Base-by-base conservation (phyloP, 2,329 filamentous ascomycete species). In the Hypocreales sp. region DNA sequence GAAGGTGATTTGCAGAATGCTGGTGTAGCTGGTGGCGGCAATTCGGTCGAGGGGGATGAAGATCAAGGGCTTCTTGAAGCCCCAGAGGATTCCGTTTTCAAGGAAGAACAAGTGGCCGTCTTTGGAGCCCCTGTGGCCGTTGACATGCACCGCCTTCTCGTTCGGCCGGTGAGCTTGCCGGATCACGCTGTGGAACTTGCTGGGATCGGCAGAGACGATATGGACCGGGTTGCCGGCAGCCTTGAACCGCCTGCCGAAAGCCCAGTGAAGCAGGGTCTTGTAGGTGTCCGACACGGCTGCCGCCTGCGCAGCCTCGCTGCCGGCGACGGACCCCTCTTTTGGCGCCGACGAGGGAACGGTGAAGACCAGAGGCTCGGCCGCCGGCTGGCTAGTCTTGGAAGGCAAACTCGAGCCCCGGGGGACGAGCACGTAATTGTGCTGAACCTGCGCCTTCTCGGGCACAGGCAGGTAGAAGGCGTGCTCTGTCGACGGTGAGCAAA, bases 41-140 rank as follows among this genome's bases (percentile, higher is more conserved):
- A 79, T 70, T 9, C 64, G 58, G 28, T 67, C 61, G 12, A 76
- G 58, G 5, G 72, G 69, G 5, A 79, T 55, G 38, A 77, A 78
- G 14, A 75, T 50, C 3, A 79, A 46, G 1, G 74, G 74, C 47
- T 79, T 79, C 50, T 77, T 78, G 56, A 74, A 79, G 1, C 61
- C 72, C 71, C 72, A 79, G 7, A 79, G 45, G 29, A 79, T 77
- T 10, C 74, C 74, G 15, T 60, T 71, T 18, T 71, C 63, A 11
- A 79, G 51, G 42, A 79, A 77, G 42, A 77, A 79, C 1, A 79
- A 53, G 36, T 64, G 77, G 1, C 73, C 74, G 32, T 79, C 74
- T 45, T 79, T 79, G 31, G 64, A 72, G 13, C 74, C 74, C 24
- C 73, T 59, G 48, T 76, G 77, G 2, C 65, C 73, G 39, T 67